A percentile compares a stretch with the other conserved stretches of the same genome.
phyloP scores from a whole-genome alignment of 345 rosid genomes.

The Isatis tinctoria region DNA sequence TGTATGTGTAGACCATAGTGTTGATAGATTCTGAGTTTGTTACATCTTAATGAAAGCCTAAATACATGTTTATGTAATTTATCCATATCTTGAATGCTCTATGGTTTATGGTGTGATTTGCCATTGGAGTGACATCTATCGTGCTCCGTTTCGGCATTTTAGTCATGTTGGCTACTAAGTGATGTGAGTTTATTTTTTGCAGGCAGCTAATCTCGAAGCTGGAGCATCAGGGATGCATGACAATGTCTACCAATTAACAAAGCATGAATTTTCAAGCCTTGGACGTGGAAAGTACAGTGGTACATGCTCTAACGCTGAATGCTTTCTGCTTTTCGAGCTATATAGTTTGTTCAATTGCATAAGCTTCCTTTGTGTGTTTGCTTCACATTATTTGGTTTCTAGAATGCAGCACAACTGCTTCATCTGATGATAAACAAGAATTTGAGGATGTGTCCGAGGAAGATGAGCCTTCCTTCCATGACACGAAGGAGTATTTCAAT shows the following conservation, averaged over 20 bases:
- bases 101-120: background rate
- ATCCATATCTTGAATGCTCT: background rate
- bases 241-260: conserved; percentile 58
- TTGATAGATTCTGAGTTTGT: background rate
- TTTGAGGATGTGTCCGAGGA: conserved; percentile 83
- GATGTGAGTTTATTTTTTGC: conserved; percentile 2
- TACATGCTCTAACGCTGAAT: conserved; percentile 33
- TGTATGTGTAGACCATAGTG: background rate
- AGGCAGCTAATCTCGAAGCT: conserved; percentile 87
- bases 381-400: conserved; percentile 39
- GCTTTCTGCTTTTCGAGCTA: no score
- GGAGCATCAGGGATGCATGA: conserved; percentile 65
- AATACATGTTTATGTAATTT: background rate
- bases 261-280: conserved; percentile 65
- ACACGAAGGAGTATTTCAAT: conserved; percentile 60
- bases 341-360: background rate
- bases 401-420: conserved; percentile 96
- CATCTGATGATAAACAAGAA: conserved; percentile 95
- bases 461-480: conserved; percentile 71
- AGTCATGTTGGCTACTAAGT: background rate
- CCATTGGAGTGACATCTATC: background rate
- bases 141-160: background rate
- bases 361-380: conserved; percentile 7
- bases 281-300: conserved; percentile 84
- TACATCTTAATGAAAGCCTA: background rate